Base-by-base conservation (phyloP, 805 yeast genomes). In the Kodamaea jinghongensis region DNA sequence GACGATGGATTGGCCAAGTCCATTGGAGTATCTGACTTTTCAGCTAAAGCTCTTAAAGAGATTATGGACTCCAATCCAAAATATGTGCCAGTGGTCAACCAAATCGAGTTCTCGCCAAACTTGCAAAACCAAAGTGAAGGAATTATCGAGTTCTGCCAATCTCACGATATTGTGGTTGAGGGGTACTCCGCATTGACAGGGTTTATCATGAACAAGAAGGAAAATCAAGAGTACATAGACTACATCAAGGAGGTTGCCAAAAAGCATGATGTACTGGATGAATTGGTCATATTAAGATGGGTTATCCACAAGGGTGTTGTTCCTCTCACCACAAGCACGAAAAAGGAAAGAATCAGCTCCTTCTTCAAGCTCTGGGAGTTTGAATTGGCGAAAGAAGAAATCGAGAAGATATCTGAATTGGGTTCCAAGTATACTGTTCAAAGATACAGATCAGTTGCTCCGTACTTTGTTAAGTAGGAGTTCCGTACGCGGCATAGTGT, bases 241-340 rank as follows among this genome's bases (percentile, higher is more conserved):
- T 78, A 25, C 71, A 76, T 86, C 49, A 59, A 57, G 35, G 44
- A 63, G 31, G 79, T 86, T 55, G 88, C 93, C 32, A 44, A 55
- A 8, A 67, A 65, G 15, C 78, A 76, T 52, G 58, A 61, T 20
- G 81, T 74, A 50, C 58, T 83, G 22, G 59, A 86, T 12, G 80
- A 88, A 22, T 84, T 84, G 62, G 80, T 86, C 13, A 67, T 86
- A 43, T 67, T 86, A 48, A 78, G 91, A 70, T 86, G 95, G 95
- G 86, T 89, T 31, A 81, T 89, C 29, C 93, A 86, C 65, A 77
- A 88, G 62, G 76, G 75, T 38, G 55, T 86, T 43, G 84, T 86
- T 30, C 79, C 85, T 43, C 85, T 86, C 65, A 95, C 95, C 63
- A 86, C 86, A 65, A 81, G 89, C n/a, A 79, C 81, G 56, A 74